Percentiles rank a stretch among this genome's conserved stretches.
These are phyloP conservation scores for Phytophthora sojae DNA, from an alignment of 352 stramenopile species.

Conservation along the genomic window DNA sequence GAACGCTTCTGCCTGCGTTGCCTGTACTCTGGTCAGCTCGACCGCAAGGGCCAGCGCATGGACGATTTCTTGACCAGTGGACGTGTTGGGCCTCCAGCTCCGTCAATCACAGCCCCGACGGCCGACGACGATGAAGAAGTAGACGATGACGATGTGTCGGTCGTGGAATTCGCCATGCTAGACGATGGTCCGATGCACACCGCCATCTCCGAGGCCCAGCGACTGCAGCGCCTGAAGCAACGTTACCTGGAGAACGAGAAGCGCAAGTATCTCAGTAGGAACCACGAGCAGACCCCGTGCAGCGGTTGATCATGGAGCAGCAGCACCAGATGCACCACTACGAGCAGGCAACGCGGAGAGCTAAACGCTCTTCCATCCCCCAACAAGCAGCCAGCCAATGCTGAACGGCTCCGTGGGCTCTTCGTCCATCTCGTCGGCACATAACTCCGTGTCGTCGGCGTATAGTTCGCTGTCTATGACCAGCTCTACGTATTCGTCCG, in stretches of 20 bases:
- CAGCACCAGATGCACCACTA: constrained; percentile 30
- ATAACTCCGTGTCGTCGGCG: constrained; percentile 24
- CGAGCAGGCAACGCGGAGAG: constrained; percentile 18
- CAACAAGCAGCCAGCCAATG: constrained; percentile 37
- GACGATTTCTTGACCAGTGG: constrained; percentile 43
- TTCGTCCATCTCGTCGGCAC: constrained; percentile 28
- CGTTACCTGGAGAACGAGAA: constrained; percentile 48
- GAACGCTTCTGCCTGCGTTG: constrained; percentile 75
- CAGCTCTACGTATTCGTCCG: constrained; percentile 35
- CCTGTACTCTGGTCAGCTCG: constrained; percentile 58
- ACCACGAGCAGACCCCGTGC: constrained; percentile 18
- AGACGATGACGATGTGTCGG: constrained; percentile 37
- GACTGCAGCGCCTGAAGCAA: constrained; percentile 43
- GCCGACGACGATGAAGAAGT: constrained; percentile 39
- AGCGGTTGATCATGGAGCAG: constrained; percentile 26
- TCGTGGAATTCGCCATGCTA: constrained; percentile 37
- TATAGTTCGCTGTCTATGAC: constrained; percentile 34
- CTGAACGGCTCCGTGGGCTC: constrained; percentile 31
- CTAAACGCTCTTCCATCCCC: constrained; percentile 17
- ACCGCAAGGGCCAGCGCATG: constrained; percentile 60
- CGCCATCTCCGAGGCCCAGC: constrained; percentile 40
- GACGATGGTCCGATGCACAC: constrained; percentile 30
- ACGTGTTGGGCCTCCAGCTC: constrained; percentile 7
- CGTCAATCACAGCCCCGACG: constrained; percentile 24
- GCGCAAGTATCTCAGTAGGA: constrained; percentile 40